These are phyloP conservation scores for Saturnispora saitoi DNA, from an alignment of 805 yeast species.

Conservation along the genomic window DNA sequence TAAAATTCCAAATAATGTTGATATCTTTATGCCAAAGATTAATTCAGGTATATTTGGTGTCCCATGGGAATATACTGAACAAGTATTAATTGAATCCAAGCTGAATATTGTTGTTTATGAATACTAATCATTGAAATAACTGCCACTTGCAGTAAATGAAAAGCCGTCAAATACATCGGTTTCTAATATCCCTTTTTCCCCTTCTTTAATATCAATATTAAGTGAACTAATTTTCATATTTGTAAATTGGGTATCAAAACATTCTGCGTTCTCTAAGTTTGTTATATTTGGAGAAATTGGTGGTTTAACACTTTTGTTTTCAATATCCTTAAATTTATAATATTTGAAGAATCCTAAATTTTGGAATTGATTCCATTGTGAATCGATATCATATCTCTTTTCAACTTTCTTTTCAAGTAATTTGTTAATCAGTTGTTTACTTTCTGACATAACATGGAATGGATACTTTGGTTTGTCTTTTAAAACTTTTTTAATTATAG, in stretches of 20 bases:
- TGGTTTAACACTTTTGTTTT: conserved; percentile 42
- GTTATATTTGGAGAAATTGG: conserved; percentile 74
- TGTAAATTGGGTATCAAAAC: conserved; percentile 70
- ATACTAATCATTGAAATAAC: conserved; percentile 30
- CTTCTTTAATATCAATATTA: neutral
- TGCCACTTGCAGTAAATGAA: conserved; percentile 35
- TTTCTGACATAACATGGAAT: conserved; percentile 62
- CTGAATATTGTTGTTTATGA: conserved; percentile 40
- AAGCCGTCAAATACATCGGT: conserved; percentile 33
- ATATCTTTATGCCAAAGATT: conserved; percentile 62
- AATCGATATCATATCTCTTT: conserved; percentile 51
- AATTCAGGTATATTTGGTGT: conserved; percentile 75
- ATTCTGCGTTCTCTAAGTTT: conserved; percentile 67
- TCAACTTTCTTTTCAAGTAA: conserved; percentile 57
- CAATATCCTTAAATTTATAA: conserved; percentile 55
- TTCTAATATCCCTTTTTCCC: neutral
- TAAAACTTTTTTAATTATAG: conserved; percentile 63
- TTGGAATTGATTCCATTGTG: conserved; percentile 43
- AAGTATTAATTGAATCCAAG: conserved; percentile 31
- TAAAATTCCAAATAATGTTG: conserved; percentile 27
- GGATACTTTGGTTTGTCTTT: conserved; percentile 58
- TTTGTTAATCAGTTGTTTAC: conserved; percentile 62
- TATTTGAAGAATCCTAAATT: conserved; percentile 67
- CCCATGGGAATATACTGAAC: conserved; percentile 69
- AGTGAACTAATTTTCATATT: conserved; percentile 34